Evolutionary conservation across 331 rosid genomes (phyloP).

Genomic region (Quercus phellos): DNA sequence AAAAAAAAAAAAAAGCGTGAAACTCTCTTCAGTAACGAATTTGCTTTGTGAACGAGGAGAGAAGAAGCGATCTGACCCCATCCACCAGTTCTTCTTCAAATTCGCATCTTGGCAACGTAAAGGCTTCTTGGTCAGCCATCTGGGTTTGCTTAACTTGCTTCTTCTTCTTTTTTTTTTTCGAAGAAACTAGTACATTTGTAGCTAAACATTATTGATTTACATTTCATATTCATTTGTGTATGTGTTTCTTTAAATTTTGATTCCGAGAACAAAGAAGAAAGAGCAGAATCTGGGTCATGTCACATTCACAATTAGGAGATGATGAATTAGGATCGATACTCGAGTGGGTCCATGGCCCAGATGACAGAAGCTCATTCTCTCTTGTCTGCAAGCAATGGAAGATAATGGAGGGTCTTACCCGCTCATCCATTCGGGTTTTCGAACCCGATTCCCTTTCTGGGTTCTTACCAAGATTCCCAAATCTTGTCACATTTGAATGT

Average conservation of each 20-base stretch:
- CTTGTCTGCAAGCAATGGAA: constrained; percentile 32
- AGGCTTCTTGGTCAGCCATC: no score
- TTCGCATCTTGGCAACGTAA: no score
- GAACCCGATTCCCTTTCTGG: constrained; percentile 9
- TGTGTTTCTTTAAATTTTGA: background rate
- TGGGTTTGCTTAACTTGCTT: no score
- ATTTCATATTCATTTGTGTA: no score
- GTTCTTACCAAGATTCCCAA: constrained; percentile 23
- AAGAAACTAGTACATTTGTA: no score
- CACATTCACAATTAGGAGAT: constrained; percentile 3
- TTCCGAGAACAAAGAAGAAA: background rate
- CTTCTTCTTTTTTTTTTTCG: no score
- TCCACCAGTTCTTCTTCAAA: no score
- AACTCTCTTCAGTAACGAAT: no score
- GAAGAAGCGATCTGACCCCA: no score
- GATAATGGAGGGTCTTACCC: constrained; percentile 19
- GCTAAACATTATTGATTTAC: no score
- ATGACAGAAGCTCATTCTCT: constrained; percentile 22
- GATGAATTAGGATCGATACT: constrained; percentile 25
- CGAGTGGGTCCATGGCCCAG: constrained; percentile 5
- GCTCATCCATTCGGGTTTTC: constrained; percentile 9
- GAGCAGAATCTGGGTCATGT: background rate
- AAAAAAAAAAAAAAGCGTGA: no score
- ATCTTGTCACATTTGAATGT: constrained; percentile 12
- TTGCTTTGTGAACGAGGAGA: no score